Conservation (phyloP, 495 filamentous ascomycete genomes). For the Letharia lupina region DNA sequence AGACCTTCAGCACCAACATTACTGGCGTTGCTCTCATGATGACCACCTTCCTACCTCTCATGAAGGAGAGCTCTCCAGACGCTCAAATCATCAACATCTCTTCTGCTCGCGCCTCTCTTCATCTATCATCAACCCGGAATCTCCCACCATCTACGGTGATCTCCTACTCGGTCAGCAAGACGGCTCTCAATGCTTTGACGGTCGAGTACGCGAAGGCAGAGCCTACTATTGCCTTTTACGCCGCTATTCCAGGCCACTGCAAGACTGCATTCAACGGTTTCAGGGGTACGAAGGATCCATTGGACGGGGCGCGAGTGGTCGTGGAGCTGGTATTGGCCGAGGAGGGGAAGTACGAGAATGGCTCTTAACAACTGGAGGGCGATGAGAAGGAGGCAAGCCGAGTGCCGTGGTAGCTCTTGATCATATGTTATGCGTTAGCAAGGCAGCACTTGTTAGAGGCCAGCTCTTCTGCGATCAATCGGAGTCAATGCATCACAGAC, state of each 20-base stretch:
- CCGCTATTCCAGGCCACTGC: conserved; percentile 26
- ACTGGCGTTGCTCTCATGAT: conserved; percentile 37
- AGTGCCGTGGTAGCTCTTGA: background rate
- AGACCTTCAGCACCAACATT: conserved; percentile 40
- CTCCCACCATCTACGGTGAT: conserved; percentile 14
- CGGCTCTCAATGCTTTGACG: conserved; percentile 43
- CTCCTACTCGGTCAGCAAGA: conserved; percentile 47
- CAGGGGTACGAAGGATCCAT: conserved; percentile 27
- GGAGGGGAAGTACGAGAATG: conserved; percentile 23
- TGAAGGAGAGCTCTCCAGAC: conserved; percentile 29
- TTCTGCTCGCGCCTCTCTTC: conserved; percentile 17
- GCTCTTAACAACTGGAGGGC: conserved; percentile 19
- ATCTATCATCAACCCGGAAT: conserved; percentile 12
- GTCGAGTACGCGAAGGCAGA: conserved; percentile 39
- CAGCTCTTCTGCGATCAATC: background rate
- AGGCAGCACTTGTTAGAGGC: background rate
- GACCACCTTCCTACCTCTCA: conserved; percentile 38
- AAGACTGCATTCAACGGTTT: conserved; percentile 35
- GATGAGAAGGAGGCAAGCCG: background rate
- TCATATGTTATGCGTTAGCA: background rate
- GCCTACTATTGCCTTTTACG: conserved; percentile 33
- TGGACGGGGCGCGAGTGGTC: conserved; percentile 29
- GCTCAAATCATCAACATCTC: conserved; percentile 24
- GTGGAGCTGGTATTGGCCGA: conserved; percentile 26
- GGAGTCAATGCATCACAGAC: background rate